Percentiles rank a stretch among this genome's conserved stretches.
These are phyloP conservation scores for Acanthamoeba triangularis DNA, from an alignment of 208 protist genomes.

Conservation along the genomic window DNA sequence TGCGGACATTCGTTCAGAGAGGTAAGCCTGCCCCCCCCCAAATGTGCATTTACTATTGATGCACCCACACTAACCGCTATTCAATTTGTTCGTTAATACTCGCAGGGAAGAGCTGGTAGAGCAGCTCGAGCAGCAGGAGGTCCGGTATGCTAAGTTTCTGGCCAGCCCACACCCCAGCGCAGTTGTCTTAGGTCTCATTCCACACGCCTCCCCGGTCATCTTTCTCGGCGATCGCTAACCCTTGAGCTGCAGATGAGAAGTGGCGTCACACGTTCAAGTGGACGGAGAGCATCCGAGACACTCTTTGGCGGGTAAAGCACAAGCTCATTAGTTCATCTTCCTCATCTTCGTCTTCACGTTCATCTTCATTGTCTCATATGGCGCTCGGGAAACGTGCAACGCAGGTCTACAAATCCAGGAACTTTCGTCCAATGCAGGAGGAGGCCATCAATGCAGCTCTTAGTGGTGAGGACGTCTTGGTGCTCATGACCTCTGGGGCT, in stretches of 20 bases:
- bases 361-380: background rate
- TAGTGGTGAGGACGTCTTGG: conserved; percentile 78
- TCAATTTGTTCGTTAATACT: too few relatives aligned
- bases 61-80: too few relatives aligned
- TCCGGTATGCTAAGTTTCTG: too few relatives aligned
- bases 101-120: too few relatives aligned
- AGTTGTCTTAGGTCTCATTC: too few relatives aligned
- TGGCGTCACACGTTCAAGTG: background rate
- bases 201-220: too few relatives aligned
- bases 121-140: too few relatives aligned
- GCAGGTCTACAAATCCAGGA: background rate
- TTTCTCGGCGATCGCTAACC: too few relatives aligned
- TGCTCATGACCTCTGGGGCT: conserved; percentile 84
- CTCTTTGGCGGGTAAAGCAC: background rate
- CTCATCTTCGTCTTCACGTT: background rate
- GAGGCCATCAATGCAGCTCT: conserved; percentile 72
- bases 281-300: background rate
- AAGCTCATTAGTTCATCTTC: background rate
- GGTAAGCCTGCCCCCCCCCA: too few relatives aligned
- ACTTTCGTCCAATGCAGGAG: conserved; percentile 26
- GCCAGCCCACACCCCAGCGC: too few relatives aligned
- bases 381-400: background rate
- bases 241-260: background rate
- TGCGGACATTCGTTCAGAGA: too few relatives aligned
- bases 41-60: too few relatives aligned